phyloP scores from a whole-genome alignment of 2,329 filamentous ascomycete genomes.

The Colletotrichum aenigma region DNA sequence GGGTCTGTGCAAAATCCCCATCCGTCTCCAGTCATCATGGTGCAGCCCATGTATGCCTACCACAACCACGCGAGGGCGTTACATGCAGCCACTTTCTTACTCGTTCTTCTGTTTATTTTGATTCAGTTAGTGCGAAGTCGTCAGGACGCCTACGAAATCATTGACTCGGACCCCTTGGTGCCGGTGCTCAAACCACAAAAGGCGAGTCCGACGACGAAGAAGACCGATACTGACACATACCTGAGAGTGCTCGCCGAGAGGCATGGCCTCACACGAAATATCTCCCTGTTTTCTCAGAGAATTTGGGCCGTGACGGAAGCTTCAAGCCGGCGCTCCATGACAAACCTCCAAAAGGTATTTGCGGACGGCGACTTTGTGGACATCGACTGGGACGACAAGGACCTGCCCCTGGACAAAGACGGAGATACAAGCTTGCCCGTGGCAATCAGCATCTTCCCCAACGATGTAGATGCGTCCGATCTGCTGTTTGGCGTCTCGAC shows the following conservation, averaged over 20 bases:
- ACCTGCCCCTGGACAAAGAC: background rate
- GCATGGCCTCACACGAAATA: background rate
- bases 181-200: background rate
- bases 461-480: constrained; percentile 40
- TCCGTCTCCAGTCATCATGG: background rate
- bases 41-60: background rate
- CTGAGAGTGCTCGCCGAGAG: constrained; percentile 3
- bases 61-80: constrained; percentile 12
- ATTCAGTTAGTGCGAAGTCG: constrained; percentile 3
- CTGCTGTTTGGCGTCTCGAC: constrained; percentile 38
- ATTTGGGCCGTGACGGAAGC: background rate
- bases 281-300: constrained; percentile 6
- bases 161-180: constrained; percentile 5
- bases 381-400: constrained; percentile 3
- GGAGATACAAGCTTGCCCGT: constrained; percentile 31
- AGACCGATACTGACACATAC: background rate
- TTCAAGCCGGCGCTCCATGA: background rate
- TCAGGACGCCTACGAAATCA: constrained; percentile 2
- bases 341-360: background rate
- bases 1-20: background rate
- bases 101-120: constrained; percentile 10
- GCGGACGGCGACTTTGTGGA: background rate
- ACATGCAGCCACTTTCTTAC: constrained; percentile 12
- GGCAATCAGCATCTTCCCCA: constrained; percentile 30
- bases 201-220: background rate